These are phyloP conservation scores for Elongisporangium senticosum DNA, from an alignment of 352 stramenopile species.

Conservation along the genomic window DNA sequence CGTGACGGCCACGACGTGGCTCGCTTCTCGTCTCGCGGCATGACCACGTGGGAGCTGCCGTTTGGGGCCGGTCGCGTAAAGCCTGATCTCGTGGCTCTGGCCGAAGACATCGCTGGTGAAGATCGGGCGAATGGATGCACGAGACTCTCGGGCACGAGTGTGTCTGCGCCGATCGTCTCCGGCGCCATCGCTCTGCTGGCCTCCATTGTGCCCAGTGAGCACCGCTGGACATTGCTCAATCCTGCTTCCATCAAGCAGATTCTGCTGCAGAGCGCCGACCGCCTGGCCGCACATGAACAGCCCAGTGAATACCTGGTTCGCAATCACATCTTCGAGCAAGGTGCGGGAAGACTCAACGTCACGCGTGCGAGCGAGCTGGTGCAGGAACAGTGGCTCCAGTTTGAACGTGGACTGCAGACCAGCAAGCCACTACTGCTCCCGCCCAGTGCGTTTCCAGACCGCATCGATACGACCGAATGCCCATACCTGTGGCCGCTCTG, in stretches of 20 bases:
- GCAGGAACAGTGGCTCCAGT: slow-evolving; percentile 26
- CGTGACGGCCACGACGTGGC: slow-evolving; percentile 42
- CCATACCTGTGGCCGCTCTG: slow-evolving; percentile 87
- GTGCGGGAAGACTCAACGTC: slow-evolving; percentile 68
- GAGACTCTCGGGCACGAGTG: slow-evolving; percentile 74
- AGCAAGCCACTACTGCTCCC: slow-evolving; percentile 2
- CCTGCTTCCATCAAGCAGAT: slow-evolving; percentile 71
- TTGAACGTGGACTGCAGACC: slow-evolving; percentile 14
- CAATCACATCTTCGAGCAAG: slow-evolving; percentile 86
- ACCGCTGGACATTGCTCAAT: slow-evolving; percentile 54
- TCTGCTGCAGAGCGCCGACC: slow-evolving; percentile 47
- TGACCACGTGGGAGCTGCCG: slow-evolving; percentile 83
- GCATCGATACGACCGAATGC: slow-evolving; percentile 69
- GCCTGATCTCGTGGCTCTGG: slow-evolving; percentile 71
- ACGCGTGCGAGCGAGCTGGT: slow-evolving; percentile 44
- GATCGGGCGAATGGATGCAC: slow-evolving; percentile 48
- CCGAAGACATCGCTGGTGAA: slow-evolving; percentile 59
- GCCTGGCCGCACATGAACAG: slow-evolving; percentile 25
- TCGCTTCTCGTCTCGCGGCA: slow-evolving; percentile 75
- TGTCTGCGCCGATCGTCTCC: slow-evolving; percentile 78
- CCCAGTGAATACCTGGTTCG: slow-evolving; percentile 34
- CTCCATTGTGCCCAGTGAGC: slow-evolving; percentile 52
- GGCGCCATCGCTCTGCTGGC: slow-evolving; percentile 70
- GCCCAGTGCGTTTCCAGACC: slow-evolving; percentile 53
- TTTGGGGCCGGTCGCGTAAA: slow-evolving; percentile 83